phyloP scores from a whole-genome alignment of 441 rosid species.

The Jatropha podagrica region DNA sequence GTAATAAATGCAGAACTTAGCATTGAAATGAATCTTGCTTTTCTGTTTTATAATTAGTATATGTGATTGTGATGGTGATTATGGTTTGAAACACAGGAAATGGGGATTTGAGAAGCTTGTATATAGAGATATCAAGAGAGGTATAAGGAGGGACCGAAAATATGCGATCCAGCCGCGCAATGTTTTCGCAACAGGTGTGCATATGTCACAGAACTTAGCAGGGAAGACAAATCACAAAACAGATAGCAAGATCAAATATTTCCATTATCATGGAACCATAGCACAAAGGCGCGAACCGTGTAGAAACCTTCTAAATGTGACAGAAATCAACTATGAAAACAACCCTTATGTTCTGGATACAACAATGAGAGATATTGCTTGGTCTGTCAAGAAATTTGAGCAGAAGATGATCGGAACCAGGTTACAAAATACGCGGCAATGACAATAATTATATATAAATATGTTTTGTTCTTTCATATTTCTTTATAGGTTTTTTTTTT shows the following conservation, averaged over 20 bases:
- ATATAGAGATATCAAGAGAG: slow-evolving; percentile 66
- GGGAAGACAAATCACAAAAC: slow-evolving; percentile 70
- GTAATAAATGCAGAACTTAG: no score
- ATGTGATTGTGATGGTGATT: no score
- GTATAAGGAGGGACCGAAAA: slow-evolving; percentile 71
- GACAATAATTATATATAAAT: slow-evolving; percentile 8
- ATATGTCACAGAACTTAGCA: slow-evolving; percentile 80
- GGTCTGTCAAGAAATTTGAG: slow-evolving; percentile 70
- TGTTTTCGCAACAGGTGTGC: slow-evolving; percentile 78
- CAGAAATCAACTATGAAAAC: slow-evolving; percentile 45
- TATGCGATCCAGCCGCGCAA: slow-evolving; percentile 78
- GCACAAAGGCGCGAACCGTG: slow-evolving; percentile 76
- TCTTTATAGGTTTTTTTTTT: background rate
- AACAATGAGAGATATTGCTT: slow-evolving; percentile 57
- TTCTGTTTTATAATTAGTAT: no score
- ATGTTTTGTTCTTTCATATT: background rate
- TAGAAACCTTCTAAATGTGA: slow-evolving; percentile 45
- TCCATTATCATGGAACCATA: slow-evolving; percentile 84
- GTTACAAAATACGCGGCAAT: slow-evolving; percentile 61
- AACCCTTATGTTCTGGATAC: slow-evolving; percentile 69
- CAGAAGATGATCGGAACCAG: slow-evolving; percentile 58
- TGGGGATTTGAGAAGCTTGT: slow-evolving; percentile 96
- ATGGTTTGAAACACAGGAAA: slow-evolving; percentile 39
- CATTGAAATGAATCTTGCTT: no score
- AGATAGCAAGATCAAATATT: slow-evolving; percentile 52